Conservation (phyloP, 208 protist species). For the Trypanosomatidae sp. region DNA sequence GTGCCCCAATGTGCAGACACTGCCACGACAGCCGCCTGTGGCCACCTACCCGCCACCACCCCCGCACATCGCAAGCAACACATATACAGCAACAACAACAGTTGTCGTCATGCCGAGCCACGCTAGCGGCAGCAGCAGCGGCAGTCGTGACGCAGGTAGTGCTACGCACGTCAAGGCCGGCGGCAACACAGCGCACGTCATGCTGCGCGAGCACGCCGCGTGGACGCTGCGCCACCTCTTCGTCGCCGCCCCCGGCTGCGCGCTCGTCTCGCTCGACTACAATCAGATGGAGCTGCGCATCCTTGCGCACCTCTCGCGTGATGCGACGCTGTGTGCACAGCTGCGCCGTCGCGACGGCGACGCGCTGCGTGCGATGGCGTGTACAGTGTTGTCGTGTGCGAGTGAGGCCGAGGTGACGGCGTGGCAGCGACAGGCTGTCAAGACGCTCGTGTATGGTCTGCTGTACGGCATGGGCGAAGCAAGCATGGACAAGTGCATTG, state of each 20-base stretch:
- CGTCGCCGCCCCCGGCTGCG: slow-evolving; percentile 40
- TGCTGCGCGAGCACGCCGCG: slow-evolving; percentile 15
- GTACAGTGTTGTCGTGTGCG: slow-evolving; percentile 8
- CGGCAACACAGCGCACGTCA: background rate
- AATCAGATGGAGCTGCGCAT: slow-evolving; percentile 79
- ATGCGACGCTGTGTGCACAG: slow-evolving; percentile 29
- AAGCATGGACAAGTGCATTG: slow-evolving; percentile 15
- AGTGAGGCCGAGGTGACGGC: slow-evolving; percentile 11
- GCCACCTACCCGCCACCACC: slow-evolving; percentile 5
- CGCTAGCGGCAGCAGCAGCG: background rate
- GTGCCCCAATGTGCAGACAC: slow-evolving; percentile 46
- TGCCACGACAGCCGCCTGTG: slow-evolving; percentile 22
- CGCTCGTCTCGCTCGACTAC: slow-evolving; percentile 63
- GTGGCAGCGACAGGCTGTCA: slow-evolving; percentile 36
- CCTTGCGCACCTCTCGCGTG: slow-evolving; percentile 57
- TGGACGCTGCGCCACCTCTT: slow-evolving; percentile 63
- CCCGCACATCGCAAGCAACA: background rate
- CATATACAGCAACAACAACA: background rate
- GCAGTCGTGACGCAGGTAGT: background rate
- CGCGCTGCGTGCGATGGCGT: slow-evolving; percentile 34
- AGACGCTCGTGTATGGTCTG: slow-evolving; percentile 82
- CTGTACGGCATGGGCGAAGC: slow-evolving; percentile 81
- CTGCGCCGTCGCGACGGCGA: slow-evolving; percentile 24
- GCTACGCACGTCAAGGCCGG: background rate
- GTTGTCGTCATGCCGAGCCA: background rate